These are phyloP conservation scores for Talaromyces stipitatus DNA, from an alignment of 495 filamentous ascomycete species.

Conservation along the genomic window DNA sequence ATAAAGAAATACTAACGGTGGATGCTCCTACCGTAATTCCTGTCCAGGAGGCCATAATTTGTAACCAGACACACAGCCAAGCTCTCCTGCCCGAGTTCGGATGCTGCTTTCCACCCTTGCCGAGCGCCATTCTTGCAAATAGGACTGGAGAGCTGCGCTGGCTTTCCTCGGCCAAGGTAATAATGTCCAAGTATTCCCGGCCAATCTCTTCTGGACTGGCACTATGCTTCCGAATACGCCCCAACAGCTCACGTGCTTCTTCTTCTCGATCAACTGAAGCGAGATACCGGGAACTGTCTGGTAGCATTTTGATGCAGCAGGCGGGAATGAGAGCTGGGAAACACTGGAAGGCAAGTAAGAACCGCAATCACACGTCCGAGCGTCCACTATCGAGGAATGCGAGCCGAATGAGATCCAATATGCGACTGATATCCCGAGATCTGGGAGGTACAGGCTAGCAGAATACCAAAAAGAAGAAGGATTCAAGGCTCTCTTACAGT, in stretches of 20 bases:
- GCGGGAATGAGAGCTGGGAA: conserved; percentile 45
- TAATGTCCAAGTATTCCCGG: conserved; percentile 34
- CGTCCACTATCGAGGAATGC: conserved; percentile 43
- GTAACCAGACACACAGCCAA: conserved; percentile 44
- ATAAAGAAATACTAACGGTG: no score
- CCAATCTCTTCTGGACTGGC: conserved; percentile 22
- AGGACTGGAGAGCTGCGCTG: conserved; percentile 29
- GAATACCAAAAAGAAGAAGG: no score
- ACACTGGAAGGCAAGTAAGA: conserved; percentile 47
- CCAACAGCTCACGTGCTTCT: conserved; percentile 31
- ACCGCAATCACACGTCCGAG: conserved; percentile 45
- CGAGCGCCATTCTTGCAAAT: conserved; percentile 27
- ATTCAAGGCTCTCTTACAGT: no score
- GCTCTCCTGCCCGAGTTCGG: conserved; percentile 34
- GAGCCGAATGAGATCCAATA: conserved; percentile 58
- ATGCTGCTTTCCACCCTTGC: conserved; percentile 20
- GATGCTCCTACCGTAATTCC: conserved; percentile 37
- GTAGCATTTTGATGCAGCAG: conserved; percentile 39
- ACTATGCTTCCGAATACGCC: no score
- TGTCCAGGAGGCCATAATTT: conserved; percentile 48
- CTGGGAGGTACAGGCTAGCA: no score
- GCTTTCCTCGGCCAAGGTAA: conserved; percentile 22
- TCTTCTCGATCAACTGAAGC: conserved; percentile 31
- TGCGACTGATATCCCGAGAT: conserved; percentile 51
- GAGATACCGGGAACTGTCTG: conserved; percentile 40